Evolutionary conservation across 768 basidiomycete species (phyloP), one percentile per base, ranked within the genome.

Genomic region (Jaapia argillacea): DNA sequence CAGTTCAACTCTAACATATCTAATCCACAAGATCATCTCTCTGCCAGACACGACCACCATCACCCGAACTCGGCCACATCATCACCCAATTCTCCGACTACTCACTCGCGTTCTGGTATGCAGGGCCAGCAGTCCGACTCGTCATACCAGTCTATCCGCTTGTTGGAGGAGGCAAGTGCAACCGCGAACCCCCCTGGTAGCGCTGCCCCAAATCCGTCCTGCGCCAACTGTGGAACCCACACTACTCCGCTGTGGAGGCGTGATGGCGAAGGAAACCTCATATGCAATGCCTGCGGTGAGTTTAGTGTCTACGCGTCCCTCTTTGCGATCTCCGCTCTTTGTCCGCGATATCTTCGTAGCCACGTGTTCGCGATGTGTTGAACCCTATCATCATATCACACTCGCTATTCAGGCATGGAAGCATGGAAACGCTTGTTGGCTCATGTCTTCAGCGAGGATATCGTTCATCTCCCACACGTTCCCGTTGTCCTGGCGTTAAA

Each of bases 211-310:
- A 33, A 33, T 10, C 10, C 48, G 26, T 39, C 58, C 44, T 87
- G 85, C 58, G 69, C 77, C 28, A 85, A 85, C 60, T 87, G 89
- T 63, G 79, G 78, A 14, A 81, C 83, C n/a, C 66, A 71, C 4
- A 73, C 77, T 49, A 88, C 86, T 44, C 87, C 88, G 26, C 75
- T 90, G 22, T 91, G 89, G 89, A 69, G 87, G 53, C 74, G 87
- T 52, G 86, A 86, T 58, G 67, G 72, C 36, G 78, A 85, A 53
- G 89, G 88, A 45, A 86, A 83, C 61, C 75, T 81, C 40, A 76
- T 91, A 57, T 92, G 89, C 69, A 91, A 91, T 61, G 84, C 85
- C 41, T 91, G 89, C 62, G 89, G 88, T 90, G 60, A 74, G 86
- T 75, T 45, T 50, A 49, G n/a, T n/a, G n/a, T n/a, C n/a, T 25